Evolutionary conservation across 2,329 filamentous ascomycete genomes (phyloP).

Genomic region (Colletotrichum neosansevieriae): DNA sequence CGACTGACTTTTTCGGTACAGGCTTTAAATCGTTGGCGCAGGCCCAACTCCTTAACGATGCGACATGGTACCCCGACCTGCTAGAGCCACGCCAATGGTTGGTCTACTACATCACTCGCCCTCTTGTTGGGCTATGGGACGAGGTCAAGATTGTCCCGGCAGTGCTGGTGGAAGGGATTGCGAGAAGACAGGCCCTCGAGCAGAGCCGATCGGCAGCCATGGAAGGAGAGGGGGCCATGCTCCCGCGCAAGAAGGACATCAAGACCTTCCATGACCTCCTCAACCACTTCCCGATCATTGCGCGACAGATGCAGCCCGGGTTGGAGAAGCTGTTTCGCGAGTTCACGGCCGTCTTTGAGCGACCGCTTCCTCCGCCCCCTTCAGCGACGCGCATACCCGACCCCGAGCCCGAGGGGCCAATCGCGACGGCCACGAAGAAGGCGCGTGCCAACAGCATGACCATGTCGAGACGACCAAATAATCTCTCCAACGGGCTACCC

Average conservation of each 20-base stretch:
- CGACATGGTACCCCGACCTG: constrained; percentile 89
- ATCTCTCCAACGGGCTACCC: constrained; percentile 55
- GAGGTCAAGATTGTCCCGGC: constrained; percentile 79
- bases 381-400: constrained; percentile 71
- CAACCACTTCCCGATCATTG: constrained; percentile 94
- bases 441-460: constrained; percentile 65
- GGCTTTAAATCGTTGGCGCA: constrained; percentile 94
- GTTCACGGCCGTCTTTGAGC: constrained; percentile 87
- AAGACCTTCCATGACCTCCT: constrained; percentile 91
- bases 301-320: constrained; percentile 93
- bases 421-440: constrained; percentile 65
- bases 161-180: constrained; percentile 61
- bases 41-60: constrained; percentile 85
- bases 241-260: constrained; percentile 87
- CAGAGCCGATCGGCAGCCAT: constrained; percentile 51
- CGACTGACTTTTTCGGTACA: constrained; percentile 51
- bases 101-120: constrained; percentile 93
- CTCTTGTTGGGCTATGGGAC: constrained; percentile 86
- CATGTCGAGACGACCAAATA: constrained; percentile 45
- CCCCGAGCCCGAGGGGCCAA: constrained; percentile 68
- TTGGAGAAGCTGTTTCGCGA: constrained; percentile 91
- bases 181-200: constrained; percentile 53
- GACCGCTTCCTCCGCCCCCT: constrained; percentile 82
- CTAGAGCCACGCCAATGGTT: constrained; percentile 94
- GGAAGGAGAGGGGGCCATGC: constrained; percentile 57